A percentile compares a stretch with the other conserved stretches of the same genome.
Conservation (phyloP, 345 rosid species). For the Bruguiera sexangula region DNA sequence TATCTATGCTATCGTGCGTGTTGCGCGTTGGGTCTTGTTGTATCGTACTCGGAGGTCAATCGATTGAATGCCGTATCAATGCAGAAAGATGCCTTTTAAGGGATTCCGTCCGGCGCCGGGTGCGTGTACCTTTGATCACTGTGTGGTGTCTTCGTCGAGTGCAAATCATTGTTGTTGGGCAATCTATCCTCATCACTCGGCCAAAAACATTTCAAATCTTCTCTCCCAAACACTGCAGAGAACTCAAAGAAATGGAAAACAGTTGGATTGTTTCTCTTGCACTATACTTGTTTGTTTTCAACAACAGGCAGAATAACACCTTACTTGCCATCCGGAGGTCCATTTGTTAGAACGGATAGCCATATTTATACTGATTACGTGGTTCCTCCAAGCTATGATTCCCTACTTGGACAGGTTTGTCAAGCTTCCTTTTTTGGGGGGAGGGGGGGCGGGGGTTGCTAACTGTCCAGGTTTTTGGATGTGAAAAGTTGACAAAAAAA, state of each 20-base stretch:
- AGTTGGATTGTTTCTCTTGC: not conserved
- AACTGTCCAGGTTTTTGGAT: too few relatives aligned
- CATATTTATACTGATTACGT: too few relatives aligned
- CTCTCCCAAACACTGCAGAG: not conserved
- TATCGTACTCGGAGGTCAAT: conserved; percentile 93
- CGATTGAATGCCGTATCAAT: conserved; percentile 96
- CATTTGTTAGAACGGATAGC: conserved; percentile 87
- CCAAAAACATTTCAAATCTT: too few relatives aligned
- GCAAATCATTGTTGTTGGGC: too few relatives aligned
- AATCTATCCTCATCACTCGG: too few relatives aligned
- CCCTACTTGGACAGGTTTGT: too few relatives aligned
- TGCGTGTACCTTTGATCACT: not conserved
- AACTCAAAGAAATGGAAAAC: not conserved
- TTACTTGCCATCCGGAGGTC: conserved; percentile 96
- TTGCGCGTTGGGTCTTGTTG: conserved; percentile 50
- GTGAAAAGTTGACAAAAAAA: too few relatives aligned
- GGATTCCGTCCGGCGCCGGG: conserved; percentile 98
- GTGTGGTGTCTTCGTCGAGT: too few relatives aligned
- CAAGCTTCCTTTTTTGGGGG: too few relatives aligned
- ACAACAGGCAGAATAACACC: conserved; percentile 83
- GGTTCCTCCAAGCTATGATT: too few relatives aligned
- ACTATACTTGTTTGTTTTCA: conserved; percentile 5
- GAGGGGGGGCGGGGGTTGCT: too few relatives aligned
- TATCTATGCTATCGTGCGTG: not conserved
- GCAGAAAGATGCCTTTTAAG: conserved; percentile 98